Conservation (phyloP, 2,329 filamentous ascomycete species). For the Cladobotryum mycophilum region DNA sequence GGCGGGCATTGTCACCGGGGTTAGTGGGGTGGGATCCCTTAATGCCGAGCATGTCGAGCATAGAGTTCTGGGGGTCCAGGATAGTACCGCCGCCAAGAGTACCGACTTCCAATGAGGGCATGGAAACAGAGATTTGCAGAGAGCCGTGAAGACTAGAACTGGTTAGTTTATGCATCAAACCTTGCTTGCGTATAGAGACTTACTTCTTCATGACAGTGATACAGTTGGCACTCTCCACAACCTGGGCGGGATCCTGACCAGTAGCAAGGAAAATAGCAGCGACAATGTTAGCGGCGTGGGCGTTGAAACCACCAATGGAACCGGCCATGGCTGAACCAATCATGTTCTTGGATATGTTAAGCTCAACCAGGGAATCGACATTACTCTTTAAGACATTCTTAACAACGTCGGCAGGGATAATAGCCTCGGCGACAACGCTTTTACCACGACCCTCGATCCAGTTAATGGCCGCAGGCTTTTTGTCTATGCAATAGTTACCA, state of each 20-base stretch:
- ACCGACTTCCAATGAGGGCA: slow-evolving; percentile 96
- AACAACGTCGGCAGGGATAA: slow-evolving; percentile 85
- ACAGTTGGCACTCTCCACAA: slow-evolving; percentile 94
- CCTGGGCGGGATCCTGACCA: slow-evolving; percentile 94
- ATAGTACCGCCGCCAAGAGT: slow-evolving; percentile 96
- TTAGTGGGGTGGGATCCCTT: slow-evolving; percentile 83
- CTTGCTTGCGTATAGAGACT: slow-evolving; percentile 39
- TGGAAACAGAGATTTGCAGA: slow-evolving; percentile 94
- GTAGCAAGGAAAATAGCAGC: slow-evolving; percentile 93
- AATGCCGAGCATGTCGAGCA: slow-evolving; percentile 94
- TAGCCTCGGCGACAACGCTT: slow-evolving; percentile 91
- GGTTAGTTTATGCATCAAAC: too few relatives aligned
- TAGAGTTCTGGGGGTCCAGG: slow-evolving; percentile 88
- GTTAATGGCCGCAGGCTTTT: slow-evolving; percentile 95
- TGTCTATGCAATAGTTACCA: slow-evolving; percentile 97
- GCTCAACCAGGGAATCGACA: slow-evolving; percentile 84
- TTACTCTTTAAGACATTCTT: slow-evolving; percentile 85
- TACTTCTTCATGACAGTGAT: slow-evolving; percentile 99
- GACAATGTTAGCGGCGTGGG: slow-evolving; percentile 95
- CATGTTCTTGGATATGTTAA: slow-evolving; percentile 91
- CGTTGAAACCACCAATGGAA: slow-evolving; percentile 93
- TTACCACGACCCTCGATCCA: slow-evolving; percentile 99
- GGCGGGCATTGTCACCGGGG: slow-evolving; percentile 85
- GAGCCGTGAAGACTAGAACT: slow-evolving; percentile 82
- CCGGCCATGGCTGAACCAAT: slow-evolving; percentile 97